These are phyloP conservation scores for Pestalotiopsis sp. DNA, from an alignment of 2,329 filamentous ascomycete genomes.

Conservation along the genomic window DNA sequence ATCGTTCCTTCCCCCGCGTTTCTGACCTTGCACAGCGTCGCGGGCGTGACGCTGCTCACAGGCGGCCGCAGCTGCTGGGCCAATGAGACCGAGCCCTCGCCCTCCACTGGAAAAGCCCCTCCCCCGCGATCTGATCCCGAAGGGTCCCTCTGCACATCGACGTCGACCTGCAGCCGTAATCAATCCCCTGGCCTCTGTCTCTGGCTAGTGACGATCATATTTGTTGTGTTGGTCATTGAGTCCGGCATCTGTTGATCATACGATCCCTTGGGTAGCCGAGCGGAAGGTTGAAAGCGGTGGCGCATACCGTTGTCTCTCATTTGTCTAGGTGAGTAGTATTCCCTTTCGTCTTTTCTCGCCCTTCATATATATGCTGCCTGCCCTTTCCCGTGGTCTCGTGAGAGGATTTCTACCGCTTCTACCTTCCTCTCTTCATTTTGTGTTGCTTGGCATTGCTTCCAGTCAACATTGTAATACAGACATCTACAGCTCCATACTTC, in stretches of 20 bases:
- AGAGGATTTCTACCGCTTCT: not conserved
- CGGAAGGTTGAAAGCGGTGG: not conserved
- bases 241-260: not conserved
- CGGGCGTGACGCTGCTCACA: not conserved
- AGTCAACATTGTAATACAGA: not conserved
- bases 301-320: not conserved
- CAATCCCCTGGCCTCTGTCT: not conserved
- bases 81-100: not conserved
- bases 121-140: not conserved
- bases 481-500: not conserved
- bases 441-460: not conserved
- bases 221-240: not conserved
- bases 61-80: not conserved
- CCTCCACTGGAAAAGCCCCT: conserved; percentile 7
- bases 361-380: not conserved
- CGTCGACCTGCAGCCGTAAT: conserved; percentile 2
- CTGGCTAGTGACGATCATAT: conserved; percentile 5
- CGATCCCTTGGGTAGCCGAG: not conserved
- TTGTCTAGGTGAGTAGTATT: not conserved
- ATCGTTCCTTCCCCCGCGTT: not conserved
- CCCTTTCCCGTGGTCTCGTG: not conserved
- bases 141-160: conserved; percentile 4
- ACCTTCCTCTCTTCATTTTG: not conserved
- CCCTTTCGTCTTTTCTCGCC: not conserved
- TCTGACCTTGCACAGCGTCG: not conserved